These are phyloP conservation scores for Graphilbum sp. DNA, from an alignment of 2,329 filamentous ascomycete species.

Conservation along the genomic window DNA sequence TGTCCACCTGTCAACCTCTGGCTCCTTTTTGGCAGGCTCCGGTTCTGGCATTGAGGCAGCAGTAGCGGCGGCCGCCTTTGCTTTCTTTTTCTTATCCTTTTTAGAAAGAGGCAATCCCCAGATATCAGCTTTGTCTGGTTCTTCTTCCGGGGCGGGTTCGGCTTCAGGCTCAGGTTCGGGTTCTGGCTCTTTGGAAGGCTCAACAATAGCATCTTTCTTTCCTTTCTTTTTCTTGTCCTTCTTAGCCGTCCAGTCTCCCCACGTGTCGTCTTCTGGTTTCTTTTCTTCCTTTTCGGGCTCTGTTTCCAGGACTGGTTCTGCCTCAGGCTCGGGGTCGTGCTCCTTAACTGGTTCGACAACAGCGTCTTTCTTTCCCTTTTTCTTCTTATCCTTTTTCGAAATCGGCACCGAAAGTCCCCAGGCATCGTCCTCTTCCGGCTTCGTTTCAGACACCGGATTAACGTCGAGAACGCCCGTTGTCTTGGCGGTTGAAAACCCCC, in stretches of 20 bases:
- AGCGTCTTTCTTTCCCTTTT: no score
- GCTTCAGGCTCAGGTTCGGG: conserved; percentile 1
- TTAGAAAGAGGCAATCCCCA: conserved; percentile 5
- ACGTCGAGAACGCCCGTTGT: no score
- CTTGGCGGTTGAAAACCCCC: no score
- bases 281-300: conserved; percentile 1
- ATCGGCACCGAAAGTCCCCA: no score
- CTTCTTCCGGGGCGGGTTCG: conserved; percentile 10
- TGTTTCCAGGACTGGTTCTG: conserved; percentile 1
- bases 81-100: conserved; percentile 13
- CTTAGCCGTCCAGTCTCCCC: not conserved
- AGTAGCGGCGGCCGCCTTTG: not conserved
- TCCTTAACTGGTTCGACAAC: no score
- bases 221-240: conserved; percentile 6
- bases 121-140: not conserved
- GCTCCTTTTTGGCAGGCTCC: no score
- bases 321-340: not conserved
- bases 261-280: conserved; percentile 4
- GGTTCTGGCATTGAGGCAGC: no score
- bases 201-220: not conserved
- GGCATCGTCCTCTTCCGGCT: no score
- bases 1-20: no score
- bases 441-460: no score
- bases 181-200: conserved; percentile 6
- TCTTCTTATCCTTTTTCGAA: no score